Evolutionary conservation across 169 alveolate genomes (phyloP), one percentile per base, ranked within the genome.

Genomic region (Babesia ovata): DNA sequence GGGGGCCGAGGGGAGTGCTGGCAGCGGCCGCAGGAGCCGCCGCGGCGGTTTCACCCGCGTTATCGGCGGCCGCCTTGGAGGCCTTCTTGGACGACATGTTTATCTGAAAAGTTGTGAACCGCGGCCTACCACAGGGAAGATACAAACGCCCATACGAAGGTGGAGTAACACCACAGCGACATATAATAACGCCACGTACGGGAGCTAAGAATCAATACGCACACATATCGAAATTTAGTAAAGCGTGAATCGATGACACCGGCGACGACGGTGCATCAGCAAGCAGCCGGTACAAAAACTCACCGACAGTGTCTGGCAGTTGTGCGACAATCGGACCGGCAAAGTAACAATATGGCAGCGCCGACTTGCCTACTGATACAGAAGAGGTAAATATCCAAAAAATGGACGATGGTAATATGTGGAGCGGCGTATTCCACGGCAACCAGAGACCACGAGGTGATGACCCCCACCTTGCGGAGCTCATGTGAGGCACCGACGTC

Each of bases 1-100:
- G 93, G 13, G 96, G 96, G 11, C 93, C 94, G 26, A 91, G 86
- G 26, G 76, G 84, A 22, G 71, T 53, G 44, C 70, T 73, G 36
- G 63, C 82, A 71, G 86, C 91, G 58, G 88, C 89, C 14, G 74
- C 54, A n/a, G 70, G 67, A 42, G 85, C 33, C 13, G 84, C 45
- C 10, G 74, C 71, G 33, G 74, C 66, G n/a, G 48, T 61, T 6
- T 61, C 70, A 42, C 70, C 70, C 7, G 70, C 4, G 70, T 39
- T n/a, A 56, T 29, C 52, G 19, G 36, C 54, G 13, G 4, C 70
- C 50, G 58, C 26, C 49, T 44, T 48, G 21, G 60, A 58, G 7
- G 58, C 58, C 60, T 63, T 49, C 60, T 45, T 63, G 59, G 28
- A n/a, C 21, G 62, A 16, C 73, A 63, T 63, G n/a, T 8, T 63